Percentiles rank a stretch among this genome's conserved stretches.
Conservation (phyloP, 495 filamentous ascomycete genomes). For the Evernia prunastri region DNA sequence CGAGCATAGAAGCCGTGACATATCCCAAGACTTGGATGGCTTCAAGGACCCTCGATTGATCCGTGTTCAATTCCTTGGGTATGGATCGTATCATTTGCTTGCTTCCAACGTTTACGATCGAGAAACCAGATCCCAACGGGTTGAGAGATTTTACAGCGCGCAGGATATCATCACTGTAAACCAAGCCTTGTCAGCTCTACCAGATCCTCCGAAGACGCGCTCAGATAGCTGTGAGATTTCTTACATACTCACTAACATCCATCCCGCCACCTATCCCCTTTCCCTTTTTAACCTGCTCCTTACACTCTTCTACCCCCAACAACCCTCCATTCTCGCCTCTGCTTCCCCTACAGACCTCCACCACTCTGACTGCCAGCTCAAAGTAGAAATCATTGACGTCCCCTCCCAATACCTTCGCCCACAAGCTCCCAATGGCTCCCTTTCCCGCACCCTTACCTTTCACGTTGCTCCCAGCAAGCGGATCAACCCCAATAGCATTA, state of each 20-base stretch:
- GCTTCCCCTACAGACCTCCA: constrained; percentile 85
- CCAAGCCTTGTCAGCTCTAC: constrained; percentile 1
- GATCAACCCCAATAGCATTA: constrained; percentile 91
- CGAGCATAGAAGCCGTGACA: constrained; percentile 85
- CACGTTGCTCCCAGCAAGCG: constrained; percentile 66
- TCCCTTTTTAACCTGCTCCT: constrained; percentile 62
- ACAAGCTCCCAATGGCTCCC: constrained; percentile 57
- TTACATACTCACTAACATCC: constrained; percentile 59
- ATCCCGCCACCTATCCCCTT: constrained; percentile 65
- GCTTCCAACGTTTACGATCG: constrained; percentile 69
- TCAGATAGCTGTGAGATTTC: constrained; percentile 10
- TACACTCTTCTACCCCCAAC: constrained; percentile 76
- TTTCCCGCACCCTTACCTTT: constrained; percentile 37
- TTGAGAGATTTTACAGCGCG: constrained; percentile 82
- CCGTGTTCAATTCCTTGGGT: constrained; percentile 92
- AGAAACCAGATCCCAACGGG: constrained; percentile 82
- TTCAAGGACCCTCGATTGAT: constrained; percentile 88
- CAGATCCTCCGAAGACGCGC: not conserved
- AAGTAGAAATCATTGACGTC: constrained; percentile 98
- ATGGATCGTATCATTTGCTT: constrained; percentile 86
- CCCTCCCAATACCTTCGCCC: constrained; percentile 85
- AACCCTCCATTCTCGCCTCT: constrained; percentile 88
- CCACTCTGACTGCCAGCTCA: constrained; percentile 85
- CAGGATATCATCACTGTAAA: constrained; percentile 66
- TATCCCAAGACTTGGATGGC: constrained; percentile 79